These are phyloP conservation scores for Apiotrichum veenhuisii DNA, from an alignment of 1,284 basidiomycete species.

Conservation along the genomic window DNA sequence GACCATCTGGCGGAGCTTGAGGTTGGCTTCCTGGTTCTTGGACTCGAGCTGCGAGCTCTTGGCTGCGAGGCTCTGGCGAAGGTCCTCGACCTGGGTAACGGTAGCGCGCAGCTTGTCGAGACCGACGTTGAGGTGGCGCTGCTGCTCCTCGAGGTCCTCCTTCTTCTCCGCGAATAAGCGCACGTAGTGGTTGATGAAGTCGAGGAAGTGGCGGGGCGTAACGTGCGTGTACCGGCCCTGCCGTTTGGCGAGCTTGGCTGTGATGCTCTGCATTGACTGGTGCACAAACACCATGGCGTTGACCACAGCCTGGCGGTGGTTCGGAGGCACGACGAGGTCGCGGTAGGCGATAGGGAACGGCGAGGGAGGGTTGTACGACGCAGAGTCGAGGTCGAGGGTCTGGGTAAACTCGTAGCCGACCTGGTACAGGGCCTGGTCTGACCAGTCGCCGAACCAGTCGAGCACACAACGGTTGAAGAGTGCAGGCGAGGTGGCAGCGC, in stretches of 20 bases:
- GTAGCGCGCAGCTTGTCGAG: conserved; percentile 96
- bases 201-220: conserved; percentile 97
- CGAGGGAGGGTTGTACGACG: conserved; percentile 69
- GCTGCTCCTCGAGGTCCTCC: conserved; percentile 98
- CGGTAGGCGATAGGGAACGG: conserved; percentile 86
- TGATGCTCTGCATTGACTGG: conserved; percentile 82
- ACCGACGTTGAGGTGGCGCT: conserved; percentile 96
- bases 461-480: conserved; percentile 97
- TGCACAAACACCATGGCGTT: conserved; percentile 94
- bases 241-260: conserved; percentile 79
- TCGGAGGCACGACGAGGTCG: conserved; percentile 70
- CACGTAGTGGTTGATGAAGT: conserved; percentile 98
- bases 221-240: conserved; percentile 94
- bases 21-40: conserved; percentile 92
- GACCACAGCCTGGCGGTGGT: conserved; percentile 71
- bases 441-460: conserved; percentile 99
- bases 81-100: conserved; percentile 90
- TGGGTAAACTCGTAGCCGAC: conserved; percentile 93
- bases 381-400: conserved; percentile 80
- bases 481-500: conserved; percentile 94
- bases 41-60: conserved; percentile 89
- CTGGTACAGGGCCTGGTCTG: conserved; percentile 93
- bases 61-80: conserved; percentile 89
- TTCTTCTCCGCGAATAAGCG: conserved; percentile 95
- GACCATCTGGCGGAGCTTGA: conserved; percentile 97